Conservation (phyloP, 805 yeast species). For the Metschnikowia drakensbergensis region DNA sequence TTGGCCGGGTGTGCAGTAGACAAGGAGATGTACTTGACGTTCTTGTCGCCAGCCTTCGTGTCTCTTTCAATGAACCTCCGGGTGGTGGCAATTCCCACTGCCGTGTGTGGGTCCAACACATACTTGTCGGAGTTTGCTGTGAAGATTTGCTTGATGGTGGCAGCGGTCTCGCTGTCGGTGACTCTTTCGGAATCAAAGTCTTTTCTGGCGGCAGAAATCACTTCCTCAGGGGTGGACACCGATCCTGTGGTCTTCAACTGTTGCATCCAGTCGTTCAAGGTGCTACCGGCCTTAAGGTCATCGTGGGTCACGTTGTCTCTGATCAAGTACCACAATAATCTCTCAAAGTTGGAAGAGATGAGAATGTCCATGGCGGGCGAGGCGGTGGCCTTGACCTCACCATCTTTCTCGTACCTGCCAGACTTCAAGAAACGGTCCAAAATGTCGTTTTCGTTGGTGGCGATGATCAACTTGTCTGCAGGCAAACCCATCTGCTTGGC, state of each 20-base stretch:
- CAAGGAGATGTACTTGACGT: slow-evolving; percentile 61
- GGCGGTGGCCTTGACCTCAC: slow-evolving; percentile 77
- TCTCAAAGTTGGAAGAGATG: slow-evolving; percentile 92
- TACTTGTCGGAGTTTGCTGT: slow-evolving; percentile 57
- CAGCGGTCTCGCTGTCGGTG: slow-evolving; percentile 70
- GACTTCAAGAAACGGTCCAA: slow-evolving; percentile 86
- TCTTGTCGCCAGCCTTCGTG: slow-evolving; percentile 32
- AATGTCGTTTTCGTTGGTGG: slow-evolving; percentile 94
- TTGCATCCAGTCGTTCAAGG: slow-evolving; percentile 70
- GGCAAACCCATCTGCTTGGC: slow-evolving; percentile 97
- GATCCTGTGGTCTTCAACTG: slow-evolving; percentile 73
- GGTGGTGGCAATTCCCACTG: slow-evolving; percentile 87
- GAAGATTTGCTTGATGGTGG: slow-evolving; percentile 72
- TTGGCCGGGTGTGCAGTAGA: slow-evolving; percentile 99
- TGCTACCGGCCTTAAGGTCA: slow-evolving; percentile 67
- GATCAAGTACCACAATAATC: slow-evolving; percentile 91
- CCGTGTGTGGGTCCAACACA: slow-evolving; percentile 93
- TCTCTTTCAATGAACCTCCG: slow-evolving; percentile 54
- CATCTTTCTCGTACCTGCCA: slow-evolving; percentile 77
- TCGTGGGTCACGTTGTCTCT: slow-evolving; percentile 60
- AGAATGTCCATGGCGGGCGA: slow-evolving; percentile 99
- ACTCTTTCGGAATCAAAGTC: slow-evolving; percentile 81
- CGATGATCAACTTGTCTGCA: slow-evolving; percentile 78
- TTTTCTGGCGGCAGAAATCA: slow-evolving; percentile 59
- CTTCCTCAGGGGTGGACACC: slow-evolving; percentile 63